Evolutionary conservation across 257 asterid species (phyloP).

Genomic region (Buddleja alternifolia): DNA sequence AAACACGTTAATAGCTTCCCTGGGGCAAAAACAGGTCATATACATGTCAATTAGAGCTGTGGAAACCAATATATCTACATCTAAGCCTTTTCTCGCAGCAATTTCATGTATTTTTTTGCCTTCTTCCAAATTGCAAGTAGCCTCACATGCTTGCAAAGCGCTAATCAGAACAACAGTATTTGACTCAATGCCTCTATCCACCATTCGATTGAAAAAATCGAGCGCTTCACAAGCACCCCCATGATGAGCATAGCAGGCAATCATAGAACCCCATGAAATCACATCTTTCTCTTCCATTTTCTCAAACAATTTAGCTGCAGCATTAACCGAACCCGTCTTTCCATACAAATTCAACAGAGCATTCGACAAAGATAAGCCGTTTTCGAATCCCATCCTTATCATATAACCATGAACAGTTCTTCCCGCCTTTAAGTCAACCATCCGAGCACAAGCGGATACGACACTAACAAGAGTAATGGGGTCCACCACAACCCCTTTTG

Average conservation of each 20-base stretch:
- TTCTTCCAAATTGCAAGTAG: conserved; percentile 40
- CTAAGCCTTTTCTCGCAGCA: conserved; percentile 47
- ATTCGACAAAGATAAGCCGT: conserved; percentile 47
- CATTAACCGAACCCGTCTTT: conserved; percentile 46
- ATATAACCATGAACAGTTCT: conserved; percentile 64
- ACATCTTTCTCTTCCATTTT: conserved; percentile 65
- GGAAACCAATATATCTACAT: conserved; percentile 53
- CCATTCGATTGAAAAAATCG: conserved; percentile 53
- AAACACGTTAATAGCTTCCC: conserved; percentile 62
- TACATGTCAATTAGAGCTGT: conserved; percentile 86
- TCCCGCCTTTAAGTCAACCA: conserved; percentile 51
- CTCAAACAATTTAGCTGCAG: conserved; percentile 52
- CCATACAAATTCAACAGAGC: conserved; percentile 64
- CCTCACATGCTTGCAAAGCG: conserved; percentile 81
- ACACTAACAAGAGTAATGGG: conserved; percentile 53
- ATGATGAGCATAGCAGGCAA: conserved; percentile 74
- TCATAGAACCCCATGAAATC: conserved; percentile 82
- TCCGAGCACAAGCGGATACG: conserved; percentile 70
- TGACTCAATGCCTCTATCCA: conserved; percentile 46
- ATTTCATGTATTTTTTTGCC: conserved; percentile 64
- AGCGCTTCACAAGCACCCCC: conserved; percentile 53
- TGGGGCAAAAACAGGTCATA: conserved; percentile 68
- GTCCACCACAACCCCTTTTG: conserved; percentile 42
- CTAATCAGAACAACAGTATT: conserved; percentile 51
- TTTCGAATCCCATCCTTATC: conserved; percentile 45